Base-by-base conservation (phyloP, 2,329 filamentous ascomycete genomes). In the Trichoderma sp. region DNA sequence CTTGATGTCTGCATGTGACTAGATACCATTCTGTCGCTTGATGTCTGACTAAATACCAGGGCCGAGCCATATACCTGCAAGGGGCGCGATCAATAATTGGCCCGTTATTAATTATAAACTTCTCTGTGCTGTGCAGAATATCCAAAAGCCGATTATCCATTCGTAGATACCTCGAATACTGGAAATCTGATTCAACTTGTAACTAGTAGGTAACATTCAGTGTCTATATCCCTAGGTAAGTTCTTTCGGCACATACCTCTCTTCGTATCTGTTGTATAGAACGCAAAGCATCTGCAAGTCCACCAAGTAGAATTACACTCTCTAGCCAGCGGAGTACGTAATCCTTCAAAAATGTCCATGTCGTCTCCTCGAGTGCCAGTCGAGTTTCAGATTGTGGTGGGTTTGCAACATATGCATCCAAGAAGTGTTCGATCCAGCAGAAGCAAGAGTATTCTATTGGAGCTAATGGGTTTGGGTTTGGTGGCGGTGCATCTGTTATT, bases 371-470 rank as follows among this genome's bases (percentile, higher is more conserved):
- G 35, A 59, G 27, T 69, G 9, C 75, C 74, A 81, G 79, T 75
- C 68, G 18, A n/a, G 41, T 45, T 24, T 69, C 56, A 53, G 56
- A 2, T 14, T 63, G n/a, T 18, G 27, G 8, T 18, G 27, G 8
- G 16, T 11, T 59, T 8, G 16, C 8, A 12, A 9, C 41, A 24
- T 62, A 50, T 11, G 68, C 38, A 9, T 79, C 75, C 69, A 68
- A 80, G n/a, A 84, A 76, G 77, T 84, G 82, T 60, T 82, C 78
- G 29, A 81, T 76, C 83, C 82, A 85, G 75, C 81, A 82, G 24
- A 53, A 83, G 71, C 50, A 56, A 73, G 81, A 79, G 64, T 81
- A 82, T 65, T 74, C 77, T 38, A 80, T 68, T 6, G 79, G 24
- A 5, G 79, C 67, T 29, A 80, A 56, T 1, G 78, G 78, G 50